Evolutionary conservation across 1,139 yeast genomes (phyloP).

Genomic region (Pichia cactophila): DNA sequence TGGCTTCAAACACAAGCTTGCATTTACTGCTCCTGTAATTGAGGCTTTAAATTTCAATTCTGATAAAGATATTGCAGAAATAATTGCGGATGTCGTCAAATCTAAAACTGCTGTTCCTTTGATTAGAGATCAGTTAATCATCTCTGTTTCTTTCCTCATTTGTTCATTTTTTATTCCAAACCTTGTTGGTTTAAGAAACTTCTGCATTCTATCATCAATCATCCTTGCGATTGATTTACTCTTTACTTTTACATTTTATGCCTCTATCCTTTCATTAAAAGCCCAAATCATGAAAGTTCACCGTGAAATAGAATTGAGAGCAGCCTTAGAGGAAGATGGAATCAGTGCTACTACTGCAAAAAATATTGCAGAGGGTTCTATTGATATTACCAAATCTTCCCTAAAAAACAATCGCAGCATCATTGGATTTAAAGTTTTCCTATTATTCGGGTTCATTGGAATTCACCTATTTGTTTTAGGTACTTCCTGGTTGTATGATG

Average conservation of each 20-base stretch:
- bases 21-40: slow-evolving; percentile 62
- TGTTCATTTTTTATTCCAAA: slow-evolving; percentile 66
- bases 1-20: slow-evolving; percentile 85
- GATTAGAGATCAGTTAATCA: slow-evolving; percentile 73
- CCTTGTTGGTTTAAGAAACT: slow-evolving; percentile 70
- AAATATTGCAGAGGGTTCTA: slow-evolving; percentile 49
- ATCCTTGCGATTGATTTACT: slow-evolving; percentile 68
- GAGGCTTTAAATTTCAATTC: slow-evolving; percentile 30
- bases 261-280: slow-evolving; percentile 81
- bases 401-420: slow-evolving; percentile 36
- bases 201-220: slow-evolving; percentile 70
- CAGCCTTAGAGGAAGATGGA: slow-evolving; percentile 91
- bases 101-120: slow-evolving; percentile 57
- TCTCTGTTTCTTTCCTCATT: slow-evolving; percentile 62
- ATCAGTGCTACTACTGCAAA: slow-evolving; percentile 69
- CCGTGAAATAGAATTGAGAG: slow-evolving; percentile 71
- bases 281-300: slow-evolving; percentile 87
- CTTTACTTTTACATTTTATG: slow-evolving; percentile 72
- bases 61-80: slow-evolving; percentile 39
- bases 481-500: slow-evolving; percentile 61
- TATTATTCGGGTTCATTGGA: slow-evolving; percentile 61
- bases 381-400: slow-evolving; percentile 27
- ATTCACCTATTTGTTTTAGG: slow-evolving; percentile 74
- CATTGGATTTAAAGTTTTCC: slow-evolving; percentile 54
- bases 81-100: slow-evolving; percentile 53